Base-by-base conservation (phyloP, 495 filamentous ascomycete genomes). In the Cercophora sp. region DNA sequence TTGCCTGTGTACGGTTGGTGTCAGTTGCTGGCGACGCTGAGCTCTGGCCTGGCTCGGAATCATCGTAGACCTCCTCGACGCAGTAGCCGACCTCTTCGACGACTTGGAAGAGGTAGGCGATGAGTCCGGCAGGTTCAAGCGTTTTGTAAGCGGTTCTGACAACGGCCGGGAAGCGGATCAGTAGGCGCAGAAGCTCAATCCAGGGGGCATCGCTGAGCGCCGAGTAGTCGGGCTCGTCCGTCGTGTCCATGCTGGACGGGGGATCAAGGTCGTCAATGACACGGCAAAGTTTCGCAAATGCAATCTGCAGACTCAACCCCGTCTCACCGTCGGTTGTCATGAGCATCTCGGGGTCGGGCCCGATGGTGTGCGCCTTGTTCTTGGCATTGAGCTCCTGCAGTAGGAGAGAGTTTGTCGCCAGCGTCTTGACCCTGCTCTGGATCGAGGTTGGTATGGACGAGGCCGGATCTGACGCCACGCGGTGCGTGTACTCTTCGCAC, bases 81-180 rank as follows among this genome's bases (percentile, higher is more conserved):
- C 48, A 51, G 26, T 51, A 51, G 1, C 36, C 26, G 9, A 51
- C 26, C 16, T 51, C 48, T 9, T 51, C 48, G 1, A 41, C n/a
- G 4, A 51, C 37, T 11, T 23, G 24, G 31, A 51, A 51, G 3
- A 51, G 24, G 10, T 51, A 51, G 2, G 22, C 10, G 25, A 51
- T 3, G 3, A 51, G 16, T 1, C 22, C 22, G 1, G 16, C 22
- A 9, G 48, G 48, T 36, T 51, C 48, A 15, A 51, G 26, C 1
- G 36, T 27, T 36, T 51, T 51, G 48, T 51, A 40, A 0, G 48
- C 48, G 2, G 24, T 19, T 8, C 10, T 42, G 1, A 29, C 31
- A 9, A 51, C 18, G 1, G 35, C 37, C 4, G 48, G 48, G 9
- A 31, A 51, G 1, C 36, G 48, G 29, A 26, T 36, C 8, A 51